Percentiles rank a stretch among this genome's conserved stretches.
phyloP scores from a whole-genome alignment of 805 yeast genomes.

The Zygoascus ofunaensis region DNA sequence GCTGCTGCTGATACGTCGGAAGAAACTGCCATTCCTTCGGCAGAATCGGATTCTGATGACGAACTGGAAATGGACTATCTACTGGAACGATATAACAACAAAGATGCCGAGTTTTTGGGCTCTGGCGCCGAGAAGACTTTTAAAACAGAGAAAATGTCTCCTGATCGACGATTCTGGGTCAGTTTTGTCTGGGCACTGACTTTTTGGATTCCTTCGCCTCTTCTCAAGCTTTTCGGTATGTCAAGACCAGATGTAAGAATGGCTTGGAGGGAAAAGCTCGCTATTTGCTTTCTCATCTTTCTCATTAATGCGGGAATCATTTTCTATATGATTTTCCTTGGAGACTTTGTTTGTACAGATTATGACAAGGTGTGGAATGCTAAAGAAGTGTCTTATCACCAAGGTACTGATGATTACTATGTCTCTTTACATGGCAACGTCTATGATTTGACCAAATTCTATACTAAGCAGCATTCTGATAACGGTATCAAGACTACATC shows the following conservation, averaged over 20 bases:
- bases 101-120: constrained; percentile 26
- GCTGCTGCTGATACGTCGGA: not conserved
- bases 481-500: constrained; percentile 27
- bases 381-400: constrained; percentile 29
- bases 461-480: constrained; percentile 34
- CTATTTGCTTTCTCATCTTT: constrained; percentile 29
- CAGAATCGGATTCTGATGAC: constrained; percentile 5
- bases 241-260: constrained; percentile 33
- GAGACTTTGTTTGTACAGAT: constrained; percentile 33
- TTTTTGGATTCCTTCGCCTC: constrained; percentile 34
- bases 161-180: constrained; percentile 30
- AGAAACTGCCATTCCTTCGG: not conserved
- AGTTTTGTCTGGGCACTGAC: constrained; percentile 33
- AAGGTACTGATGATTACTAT: constrained; percentile 29
- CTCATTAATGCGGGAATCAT: constrained; percentile 31
- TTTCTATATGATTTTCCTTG: constrained; percentile 36
- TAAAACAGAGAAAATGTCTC: constrained; percentile 26
- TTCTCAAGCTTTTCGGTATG: constrained; percentile 31
- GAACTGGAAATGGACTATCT: constrained; percentile 16
- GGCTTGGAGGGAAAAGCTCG: constrained; percentile 37
- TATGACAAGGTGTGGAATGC: constrained; percentile 35
- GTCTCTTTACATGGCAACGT: constrained; percentile 34
- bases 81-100: constrained; percentile 20
- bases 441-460: constrained; percentile 34
- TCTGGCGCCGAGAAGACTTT: constrained; percentile 22